Conservation (phyloP, 2,329 filamentous ascomycete genomes). For the Aspergillus hortae region DNA sequence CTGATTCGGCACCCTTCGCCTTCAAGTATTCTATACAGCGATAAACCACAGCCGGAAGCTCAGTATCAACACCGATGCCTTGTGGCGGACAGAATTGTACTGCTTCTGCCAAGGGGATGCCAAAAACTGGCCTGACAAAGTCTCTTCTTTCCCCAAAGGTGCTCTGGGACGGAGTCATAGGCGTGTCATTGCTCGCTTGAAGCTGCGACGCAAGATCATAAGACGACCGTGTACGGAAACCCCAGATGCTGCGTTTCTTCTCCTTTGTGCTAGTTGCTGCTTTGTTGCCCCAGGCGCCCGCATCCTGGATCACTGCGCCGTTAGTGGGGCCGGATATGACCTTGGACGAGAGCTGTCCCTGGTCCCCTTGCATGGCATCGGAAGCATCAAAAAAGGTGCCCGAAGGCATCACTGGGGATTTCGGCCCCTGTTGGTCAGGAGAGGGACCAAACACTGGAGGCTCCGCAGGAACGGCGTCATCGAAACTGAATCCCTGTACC, state of each 20-base stretch:
- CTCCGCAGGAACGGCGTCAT: constrained; percentile 55
- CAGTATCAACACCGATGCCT: constrained; percentile 63
- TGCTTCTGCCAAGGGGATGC: constrained; percentile 78
- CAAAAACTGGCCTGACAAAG: constrained; percentile 71
- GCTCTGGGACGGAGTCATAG: constrained; percentile 49
- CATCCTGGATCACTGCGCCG: constrained; percentile 76
- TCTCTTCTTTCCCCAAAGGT: constrained; percentile 48
- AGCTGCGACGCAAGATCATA: constrained; percentile 54
- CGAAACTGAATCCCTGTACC: constrained; percentile 53
- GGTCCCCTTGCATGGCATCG: constrained; percentile 23
- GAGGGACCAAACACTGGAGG: constrained; percentile 51
- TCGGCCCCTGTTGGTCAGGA: constrained; percentile 28
- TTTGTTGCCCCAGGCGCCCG: constrained; percentile 82
- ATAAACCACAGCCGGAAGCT: constrained; percentile 85
- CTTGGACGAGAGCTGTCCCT: constrained; percentile 35
- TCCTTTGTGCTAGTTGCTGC: constrained; percentile 65
- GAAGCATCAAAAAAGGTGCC: constrained; percentile 27
- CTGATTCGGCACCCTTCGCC: constrained; percentile 71
- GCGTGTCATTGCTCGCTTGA: constrained; percentile 28
- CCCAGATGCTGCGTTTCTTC: constrained; percentile 70
- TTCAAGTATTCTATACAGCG: constrained; percentile 92
- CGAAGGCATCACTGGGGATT: constrained; percentile 32
- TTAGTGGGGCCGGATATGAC: constrained; percentile 84
- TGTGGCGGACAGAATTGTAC: constrained; percentile 72
- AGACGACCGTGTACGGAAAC: constrained; percentile 65